A percentile compares a stretch with the other conserved stretches of the same genome.
Conservation (phyloP, 2,329 filamentous ascomycete genomes). For the Lasiodiplodia sp. region DNA sequence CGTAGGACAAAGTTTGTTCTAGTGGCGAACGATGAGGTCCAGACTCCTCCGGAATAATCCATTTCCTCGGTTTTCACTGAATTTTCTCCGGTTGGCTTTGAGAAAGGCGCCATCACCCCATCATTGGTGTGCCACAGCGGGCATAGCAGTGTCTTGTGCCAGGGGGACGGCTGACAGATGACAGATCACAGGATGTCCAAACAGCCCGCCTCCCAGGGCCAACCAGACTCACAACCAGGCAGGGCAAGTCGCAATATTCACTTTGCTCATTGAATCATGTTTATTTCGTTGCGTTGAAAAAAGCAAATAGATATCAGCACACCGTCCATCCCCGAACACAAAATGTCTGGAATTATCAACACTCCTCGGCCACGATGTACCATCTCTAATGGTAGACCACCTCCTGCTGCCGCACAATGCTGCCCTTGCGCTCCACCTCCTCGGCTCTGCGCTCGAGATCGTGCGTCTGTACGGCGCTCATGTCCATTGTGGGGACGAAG, state of each 20-base stretch:
- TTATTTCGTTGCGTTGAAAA: not conserved
- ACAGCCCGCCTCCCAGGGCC: not conserved
- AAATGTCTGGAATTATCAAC: not conserved
- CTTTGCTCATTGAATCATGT: not conserved
- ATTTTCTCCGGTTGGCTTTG: not conserved
- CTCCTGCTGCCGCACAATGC: slow-evolving; percentile 29
- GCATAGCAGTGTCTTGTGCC: not conserved
- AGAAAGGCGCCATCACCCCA: not conserved
- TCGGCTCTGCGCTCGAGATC: slow-evolving; percentile 67
- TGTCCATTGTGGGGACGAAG: slow-evolving; percentile 66
- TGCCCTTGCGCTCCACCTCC: slow-evolving; percentile 63
- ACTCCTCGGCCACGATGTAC: not conserved
- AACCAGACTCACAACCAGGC: not conserved
- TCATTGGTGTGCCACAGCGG: not conserved
- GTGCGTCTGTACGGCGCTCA: slow-evolving; percentile 58
- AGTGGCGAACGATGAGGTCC: not conserved
- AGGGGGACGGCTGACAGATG: not conserved
- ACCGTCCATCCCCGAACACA: not conserved
- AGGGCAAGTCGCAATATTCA: not conserved
- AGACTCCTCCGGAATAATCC: not conserved
- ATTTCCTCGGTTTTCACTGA: too few species aligned
- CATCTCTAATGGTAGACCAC: slow-evolving; percentile 3
- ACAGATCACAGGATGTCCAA: not conserved
- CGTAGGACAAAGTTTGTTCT: not conserved
- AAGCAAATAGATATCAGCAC: not conserved